These are phyloP conservation scores for Salmacisia buchloeana DNA, from an alignment of 1,284 basidiomycete species.

Conservation along the genomic window DNA sequence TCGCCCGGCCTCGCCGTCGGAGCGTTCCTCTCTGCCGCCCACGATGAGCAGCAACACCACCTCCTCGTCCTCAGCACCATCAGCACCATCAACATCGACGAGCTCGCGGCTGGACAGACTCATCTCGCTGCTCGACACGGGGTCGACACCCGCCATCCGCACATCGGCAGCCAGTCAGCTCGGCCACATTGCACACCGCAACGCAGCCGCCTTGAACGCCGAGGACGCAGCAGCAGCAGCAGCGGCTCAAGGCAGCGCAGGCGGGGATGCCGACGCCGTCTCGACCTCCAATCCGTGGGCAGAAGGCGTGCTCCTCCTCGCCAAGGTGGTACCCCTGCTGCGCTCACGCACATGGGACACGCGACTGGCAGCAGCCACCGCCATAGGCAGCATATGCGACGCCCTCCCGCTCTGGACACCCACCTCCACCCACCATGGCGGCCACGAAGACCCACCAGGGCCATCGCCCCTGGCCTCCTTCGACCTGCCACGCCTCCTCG, in stretches of 20 bases:
- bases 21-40: too few relatives aligned
- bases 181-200: conserved; percentile 67
- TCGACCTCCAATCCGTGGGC: conserved; percentile 53
- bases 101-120: conserved; percentile 68
- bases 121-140: conserved; percentile 81
- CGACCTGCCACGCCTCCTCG: conserved; percentile 55
- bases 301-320: conserved; percentile 51
- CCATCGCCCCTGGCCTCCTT: neutral
- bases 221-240: conserved; percentile 10
- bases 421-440: neutral
- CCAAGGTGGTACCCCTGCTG: conserved; percentile 74
- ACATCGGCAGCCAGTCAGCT: conserved; percentile 87
- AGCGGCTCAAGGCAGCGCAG: neutral
- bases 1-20: neutral
- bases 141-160: conserved; percentile 75
- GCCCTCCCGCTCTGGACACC: conserved; percentile 79
- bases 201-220: conserved; percentile 13
- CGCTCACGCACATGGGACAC: conserved; percentile 84
- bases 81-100: neutral
- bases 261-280: neutral
- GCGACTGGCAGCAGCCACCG: conserved; percentile 72
- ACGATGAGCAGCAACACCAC: too few relatives aligned
- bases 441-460: neutral
- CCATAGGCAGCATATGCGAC: conserved; percentile 76
- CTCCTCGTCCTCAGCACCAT: too few relatives aligned